Conservation (phyloP, 148 eudicot genomes). For the Rhododendron vialii region DNA sequence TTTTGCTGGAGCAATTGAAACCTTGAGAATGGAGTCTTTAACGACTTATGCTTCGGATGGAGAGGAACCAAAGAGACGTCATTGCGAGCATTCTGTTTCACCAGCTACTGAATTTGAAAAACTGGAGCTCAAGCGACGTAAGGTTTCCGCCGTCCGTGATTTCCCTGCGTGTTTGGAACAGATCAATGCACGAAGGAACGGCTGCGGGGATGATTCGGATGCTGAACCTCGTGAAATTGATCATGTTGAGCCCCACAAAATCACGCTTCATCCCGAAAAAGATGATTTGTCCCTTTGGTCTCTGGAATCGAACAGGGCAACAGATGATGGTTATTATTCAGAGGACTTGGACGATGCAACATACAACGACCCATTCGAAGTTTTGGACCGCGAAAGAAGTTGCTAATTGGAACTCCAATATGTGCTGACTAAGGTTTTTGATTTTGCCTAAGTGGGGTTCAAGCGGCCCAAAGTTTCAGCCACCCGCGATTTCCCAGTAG, state of each 20-base stretch:
- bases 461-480: conserved; percentile 5
- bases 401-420: background rate
- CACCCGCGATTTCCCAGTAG: background rate
- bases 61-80: background rate
- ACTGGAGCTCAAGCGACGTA: background rate
- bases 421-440: background rate
- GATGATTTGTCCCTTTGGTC: background rate
- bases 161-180: background rate
- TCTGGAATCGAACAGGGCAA: background rate
- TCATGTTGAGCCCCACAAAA: background rate
- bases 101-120: background rate
- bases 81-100: background rate
- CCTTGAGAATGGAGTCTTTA: background rate
- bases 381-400: background rate
- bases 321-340: background rate
- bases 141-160: background rate
- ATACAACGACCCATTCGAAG: background rate
- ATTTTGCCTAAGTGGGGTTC: background rate
- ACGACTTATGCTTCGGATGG: background rate
- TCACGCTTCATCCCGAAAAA: background rate
- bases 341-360: background rate
- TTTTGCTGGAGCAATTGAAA: background rate
- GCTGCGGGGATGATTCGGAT: background rate
- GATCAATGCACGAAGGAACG: background rate
- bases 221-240: background rate